Base-by-base conservation (phyloP, 495 filamentous ascomycete species). In the Darksidea phi region DNA sequence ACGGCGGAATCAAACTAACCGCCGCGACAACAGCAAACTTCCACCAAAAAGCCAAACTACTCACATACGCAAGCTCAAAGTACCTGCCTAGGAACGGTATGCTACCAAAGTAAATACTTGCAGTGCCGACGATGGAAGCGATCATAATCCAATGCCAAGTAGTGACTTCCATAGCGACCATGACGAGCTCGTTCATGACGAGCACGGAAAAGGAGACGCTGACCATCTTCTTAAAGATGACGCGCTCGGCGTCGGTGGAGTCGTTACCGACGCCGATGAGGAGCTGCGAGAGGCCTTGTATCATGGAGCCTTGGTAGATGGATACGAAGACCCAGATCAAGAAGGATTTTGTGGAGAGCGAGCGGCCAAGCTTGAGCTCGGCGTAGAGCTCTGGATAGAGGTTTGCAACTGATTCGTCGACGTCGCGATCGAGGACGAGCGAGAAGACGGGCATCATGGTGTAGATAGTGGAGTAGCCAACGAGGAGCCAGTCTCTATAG, bases 111-210 rank as follows among this genome's bases (percentile, higher is more conserved):
- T 90, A 99, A 37, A 92, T 61, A 28, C 88, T 61, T 18, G 86
- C 83, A 0, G 95, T 99, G 1, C 90, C 91, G 2, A 96, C 59
- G 51, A 97, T 82, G 43, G 81, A 84, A 59, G 91, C 74, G 37
- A 95, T 85, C 94, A 97, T 99, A 59, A 95, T 81, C 45, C 86
- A 85, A 71, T 99, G 95, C 95, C 95, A 97, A 6, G 95, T 99
- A 10, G 90, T 96, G 67, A 99, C 87, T 66, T 96, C 89, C 42
- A 93, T 86, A 5, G 92, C 91, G 11, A 97, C 94, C 95, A 99
- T 99, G 48, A 93, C 80, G 52, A 99, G 79, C 71, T 99, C 95
- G 71, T 97, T 97, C 51, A 99, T 75, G 11, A 99, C 86, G 4
- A 99, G 84, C 4, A 89, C 90, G 0, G 93, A 95, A 72, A 93